phyloP scores from a whole-genome alignment of 2,329 filamentous ascomycete genomes.

The Pseudocercospora eumusae region DNA sequence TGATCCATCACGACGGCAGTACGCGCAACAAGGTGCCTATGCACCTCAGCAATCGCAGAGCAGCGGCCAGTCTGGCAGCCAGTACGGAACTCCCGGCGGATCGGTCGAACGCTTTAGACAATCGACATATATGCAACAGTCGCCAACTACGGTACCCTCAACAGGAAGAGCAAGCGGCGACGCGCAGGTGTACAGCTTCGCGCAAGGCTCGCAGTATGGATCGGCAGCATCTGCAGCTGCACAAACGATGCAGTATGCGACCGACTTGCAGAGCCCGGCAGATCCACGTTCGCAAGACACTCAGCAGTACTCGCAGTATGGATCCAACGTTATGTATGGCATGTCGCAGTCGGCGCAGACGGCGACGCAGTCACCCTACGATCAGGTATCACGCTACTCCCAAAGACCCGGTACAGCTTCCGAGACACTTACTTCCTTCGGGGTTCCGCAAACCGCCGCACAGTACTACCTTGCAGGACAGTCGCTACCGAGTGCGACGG shows the following conservation, averaged over 20 bases:
- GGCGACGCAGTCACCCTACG: conserved; percentile 65
- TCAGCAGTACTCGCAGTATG: conserved; percentile 60
- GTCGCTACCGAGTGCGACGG: conserved; percentile 58
- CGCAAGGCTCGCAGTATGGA: conserved; percentile 58
- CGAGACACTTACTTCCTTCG: conserved; percentile 72
- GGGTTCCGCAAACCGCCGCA: conserved; percentile 58
- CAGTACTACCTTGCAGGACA: conserved; percentile 67
- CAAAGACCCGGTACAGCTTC: conserved; percentile 74
- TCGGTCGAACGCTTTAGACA: conserved; percentile 54
- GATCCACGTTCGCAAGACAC: conserved; percentile 53
- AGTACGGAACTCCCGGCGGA: conserved; percentile 49
- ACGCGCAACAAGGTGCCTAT: conserved; percentile 36
- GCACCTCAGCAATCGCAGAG: conserved; percentile 33
- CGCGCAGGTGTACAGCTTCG: conserved; percentile 53
- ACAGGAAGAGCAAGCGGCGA: conserved; percentile 42
- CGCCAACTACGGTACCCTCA: conserved; percentile 46
- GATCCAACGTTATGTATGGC: conserved; percentile 73
- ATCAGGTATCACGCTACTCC: conserved; percentile 72
- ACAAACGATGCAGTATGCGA: conserved; percentile 58
- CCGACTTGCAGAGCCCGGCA: conserved; percentile 52
- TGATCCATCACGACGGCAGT: conserved; percentile 40
- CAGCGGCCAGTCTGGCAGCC: conserved; percentile 41
- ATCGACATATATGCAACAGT: conserved; percentile 46
- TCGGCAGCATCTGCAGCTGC: conserved; percentile 57
- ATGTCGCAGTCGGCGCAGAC: conserved; percentile 61